Percentiles rank a stretch among this genome's conserved stretches.
These are phyloP conservation scores for Stenocarpella maydis DNA, from an alignment of 2,329 filamentous ascomycete genomes.

Conservation along the genomic window DNA sequence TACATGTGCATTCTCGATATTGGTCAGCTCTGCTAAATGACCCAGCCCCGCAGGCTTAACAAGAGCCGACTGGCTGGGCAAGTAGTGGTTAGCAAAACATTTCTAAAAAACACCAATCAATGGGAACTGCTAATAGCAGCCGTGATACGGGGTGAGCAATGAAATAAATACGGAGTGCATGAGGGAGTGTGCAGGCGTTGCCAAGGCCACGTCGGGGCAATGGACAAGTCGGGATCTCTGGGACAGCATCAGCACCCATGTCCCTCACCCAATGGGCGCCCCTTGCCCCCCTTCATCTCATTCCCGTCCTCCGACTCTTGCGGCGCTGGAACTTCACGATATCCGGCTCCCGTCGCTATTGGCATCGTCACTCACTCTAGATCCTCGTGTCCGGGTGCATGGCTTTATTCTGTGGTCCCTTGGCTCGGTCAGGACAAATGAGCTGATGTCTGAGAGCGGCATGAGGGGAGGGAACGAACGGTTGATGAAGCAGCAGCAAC, in stretches of 20 bases:
- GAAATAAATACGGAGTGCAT: not conserved
- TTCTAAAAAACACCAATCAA: too few relatives aligned
- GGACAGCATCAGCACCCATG: slow-evolving; percentile 23
- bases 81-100: too few relatives aligned
- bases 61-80: not conserved
- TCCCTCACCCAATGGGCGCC: slow-evolving; percentile 13
- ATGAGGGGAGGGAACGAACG: not conserved
- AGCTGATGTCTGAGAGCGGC: slow-evolving; percentile 2
- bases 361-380: slow-evolving; percentile 1
- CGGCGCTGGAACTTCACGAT: slow-evolving; percentile 11
- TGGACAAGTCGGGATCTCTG: slow-evolving; percentile 12
- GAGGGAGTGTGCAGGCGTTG: not conserved
- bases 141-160: not conserved
- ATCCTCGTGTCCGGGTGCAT: not conserved
- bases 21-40: too few relatives aligned
- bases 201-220: slow-evolving; percentile 16
- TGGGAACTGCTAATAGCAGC: not conserved
- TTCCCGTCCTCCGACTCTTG: slow-evolving; percentile 23
- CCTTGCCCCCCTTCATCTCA: slow-evolving; percentile 25
- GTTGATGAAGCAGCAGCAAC: not conserved
- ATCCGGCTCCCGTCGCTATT: not conserved
- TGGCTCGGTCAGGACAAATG: not conserved
- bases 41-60: too few relatives aligned
- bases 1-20: not conserved
- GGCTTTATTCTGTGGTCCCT: not conserved